These are phyloP conservation scores for Cryphonectria radicalis DNA, from an alignment of 2,329 filamentous ascomycete genomes.

Conservation along the genomic window DNA sequence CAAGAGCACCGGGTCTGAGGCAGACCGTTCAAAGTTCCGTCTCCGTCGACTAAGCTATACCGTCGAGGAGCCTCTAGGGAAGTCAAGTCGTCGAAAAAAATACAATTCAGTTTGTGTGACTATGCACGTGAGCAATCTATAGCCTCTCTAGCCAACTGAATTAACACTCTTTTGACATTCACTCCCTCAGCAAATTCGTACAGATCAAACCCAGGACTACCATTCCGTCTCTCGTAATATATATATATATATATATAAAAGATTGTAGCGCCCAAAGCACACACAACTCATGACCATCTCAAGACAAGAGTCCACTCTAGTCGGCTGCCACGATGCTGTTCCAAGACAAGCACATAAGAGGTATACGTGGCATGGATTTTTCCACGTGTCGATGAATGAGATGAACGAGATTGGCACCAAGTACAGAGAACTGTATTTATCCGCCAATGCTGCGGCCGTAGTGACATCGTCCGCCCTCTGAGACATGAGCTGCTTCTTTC, in stretches of 20 bases:
- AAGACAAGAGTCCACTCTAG: too few species aligned
- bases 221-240: too few species aligned
- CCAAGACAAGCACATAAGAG: too few species aligned
- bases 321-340: too few species aligned
- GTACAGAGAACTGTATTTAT: background rate
- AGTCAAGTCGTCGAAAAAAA: background rate
- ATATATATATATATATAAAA: too few species aligned
- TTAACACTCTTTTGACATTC: background rate
- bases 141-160: too few species aligned
- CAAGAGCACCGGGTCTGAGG: background rate
- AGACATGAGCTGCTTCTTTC: background rate
- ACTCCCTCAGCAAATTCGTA: background rate
- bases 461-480: background rate
- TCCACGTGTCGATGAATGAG: background rate
- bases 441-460: background rate
- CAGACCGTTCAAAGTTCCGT: background rate
- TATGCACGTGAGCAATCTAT: background rate
- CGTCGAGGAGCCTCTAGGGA: background rate
- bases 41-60: background rate
- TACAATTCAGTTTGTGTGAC: background rate
- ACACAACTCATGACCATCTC: too few species aligned
- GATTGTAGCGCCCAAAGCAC: too few species aligned
- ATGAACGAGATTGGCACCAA: too few species aligned
- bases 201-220: too few species aligned
- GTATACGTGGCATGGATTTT: background rate